phyloP scores from a whole-genome alignment of 257 asterid species.

The Rehmannia glutinosa region DNA sequence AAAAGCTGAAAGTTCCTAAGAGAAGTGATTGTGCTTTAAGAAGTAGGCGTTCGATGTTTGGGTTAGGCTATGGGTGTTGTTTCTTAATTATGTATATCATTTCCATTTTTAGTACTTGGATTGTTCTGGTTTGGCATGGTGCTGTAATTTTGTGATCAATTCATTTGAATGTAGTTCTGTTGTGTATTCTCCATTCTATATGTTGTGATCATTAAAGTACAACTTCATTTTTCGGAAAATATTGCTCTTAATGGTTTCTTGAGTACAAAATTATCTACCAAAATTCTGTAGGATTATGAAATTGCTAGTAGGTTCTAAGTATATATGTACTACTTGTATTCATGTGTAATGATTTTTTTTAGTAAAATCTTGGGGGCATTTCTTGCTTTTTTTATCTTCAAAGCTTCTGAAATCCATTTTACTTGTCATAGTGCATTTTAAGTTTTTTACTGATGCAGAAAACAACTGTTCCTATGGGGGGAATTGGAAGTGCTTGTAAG shows the following conservation, averaged over 20 bases:
- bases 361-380: background rate
- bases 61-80: slow-evolving; percentile 23
- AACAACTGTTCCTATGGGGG: no score
- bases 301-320: background rate
- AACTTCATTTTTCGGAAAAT: slow-evolving; percentile 32
- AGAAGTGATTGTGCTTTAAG: slow-evolving; percentile 56
- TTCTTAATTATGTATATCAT: slow-evolving; percentile 54
- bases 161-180: slow-evolving; percentile 22
- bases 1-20: slow-evolving; percentile 25
- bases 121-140: slow-evolving; percentile 21
- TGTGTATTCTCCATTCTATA: background rate
- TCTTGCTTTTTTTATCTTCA: background rate
- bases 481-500: no score
- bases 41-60: slow-evolving; percentile 26
- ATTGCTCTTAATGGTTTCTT: background rate
- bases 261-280: background rate
- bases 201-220: slow-evolving; percentile 58
- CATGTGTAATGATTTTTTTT: background rate
- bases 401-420: no score
- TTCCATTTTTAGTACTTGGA: slow-evolving; percentile 31
- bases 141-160: slow-evolving; percentile 86
- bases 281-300: background rate
- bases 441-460: no score
- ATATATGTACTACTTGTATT: background rate
- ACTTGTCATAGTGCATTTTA: no score